Conservation (phyloP, 2,329 filamentous ascomycete genomes). For the Acrocalymma vagum region DNA sequence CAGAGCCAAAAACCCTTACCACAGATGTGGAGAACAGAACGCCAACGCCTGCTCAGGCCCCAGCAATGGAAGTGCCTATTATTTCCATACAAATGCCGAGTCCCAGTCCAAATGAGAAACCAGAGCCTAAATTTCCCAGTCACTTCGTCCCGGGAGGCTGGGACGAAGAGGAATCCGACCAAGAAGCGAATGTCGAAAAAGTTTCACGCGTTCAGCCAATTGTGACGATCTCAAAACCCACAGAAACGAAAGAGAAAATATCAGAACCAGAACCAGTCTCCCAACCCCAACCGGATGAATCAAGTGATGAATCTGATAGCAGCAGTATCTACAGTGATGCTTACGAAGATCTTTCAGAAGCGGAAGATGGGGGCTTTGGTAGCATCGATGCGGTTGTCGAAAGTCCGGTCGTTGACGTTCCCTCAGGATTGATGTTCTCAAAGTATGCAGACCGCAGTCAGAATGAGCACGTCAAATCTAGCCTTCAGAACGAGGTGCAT, state of each 20-base stretch:
- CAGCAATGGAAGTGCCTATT: slow-evolving; percentile 34
- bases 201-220: slow-evolving; percentile 10
- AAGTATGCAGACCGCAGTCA: slow-evolving; percentile 29
- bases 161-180: slow-evolving; percentile 38
- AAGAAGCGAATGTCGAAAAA: slow-evolving; percentile 5
- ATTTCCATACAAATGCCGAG: slow-evolving; percentile 47
- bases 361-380: slow-evolving; percentile 72
- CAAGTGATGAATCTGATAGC: slow-evolving; percentile 46
- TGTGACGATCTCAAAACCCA: slow-evolving; percentile 1
- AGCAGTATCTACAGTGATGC: slow-evolving; percentile 77
- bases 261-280: slow-evolving; percentile 3
- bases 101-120: slow-evolving; percentile 36
- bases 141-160: slow-evolving; percentile 40
- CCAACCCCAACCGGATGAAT: slow-evolving; percentile 24
- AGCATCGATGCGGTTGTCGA: slow-evolving; percentile 78
- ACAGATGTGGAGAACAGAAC: slow-evolving; percentile 21
- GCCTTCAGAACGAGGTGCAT: too few relatives aligned
- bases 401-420: slow-evolving; percentile 56
- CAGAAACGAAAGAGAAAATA: not conserved
- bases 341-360: slow-evolving; percentile 74
- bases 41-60: slow-evolving; percentile 10
- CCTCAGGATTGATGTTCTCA: slow-evolving; percentile 31
- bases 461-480: too few relatives aligned
- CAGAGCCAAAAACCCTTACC: slow-evolving; percentile 40
- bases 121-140: slow-evolving; percentile 33